Percentiles rank a stretch among this genome's conserved stretches.
Conservation (phyloP, 768 basidiomycete species). For the Boletus tylopilopsis region DNA sequence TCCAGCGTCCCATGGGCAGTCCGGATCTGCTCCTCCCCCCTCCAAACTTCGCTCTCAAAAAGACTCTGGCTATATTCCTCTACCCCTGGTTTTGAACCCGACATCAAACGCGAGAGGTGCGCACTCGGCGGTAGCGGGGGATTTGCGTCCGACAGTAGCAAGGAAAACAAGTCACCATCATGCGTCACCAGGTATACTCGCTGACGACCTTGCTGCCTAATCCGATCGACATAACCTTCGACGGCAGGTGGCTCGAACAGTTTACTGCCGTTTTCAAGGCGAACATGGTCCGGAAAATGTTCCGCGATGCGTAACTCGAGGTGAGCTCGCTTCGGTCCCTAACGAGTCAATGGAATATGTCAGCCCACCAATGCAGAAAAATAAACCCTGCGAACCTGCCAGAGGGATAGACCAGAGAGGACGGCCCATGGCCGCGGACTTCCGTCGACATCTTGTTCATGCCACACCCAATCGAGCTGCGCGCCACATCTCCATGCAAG, state of each 20-base stretch:
- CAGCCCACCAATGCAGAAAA: constrained; percentile 7
- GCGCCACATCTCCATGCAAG: constrained; percentile 77
- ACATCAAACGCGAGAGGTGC: constrained; percentile 30
- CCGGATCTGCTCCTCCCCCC: constrained; percentile 63
- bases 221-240: constrained; percentile 82
- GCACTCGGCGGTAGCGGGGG: constrained; percentile 69
- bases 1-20: constrained; percentile 68
- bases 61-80: constrained; percentile 33
- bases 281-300: constrained; percentile 54
- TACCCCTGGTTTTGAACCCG: constrained; percentile 25
- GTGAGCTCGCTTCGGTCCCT: constrained; percentile 44
- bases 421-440: constrained; percentile 65
- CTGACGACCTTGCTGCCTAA: constrained; percentile 55
- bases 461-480: constrained; percentile 84
- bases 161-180: constrained; percentile 66
- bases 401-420: constrained; percentile 70
- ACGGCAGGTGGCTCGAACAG: constrained; percentile 75
- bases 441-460: constrained; percentile 62
- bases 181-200: constrained; percentile 69
- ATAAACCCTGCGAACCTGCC: constrained; percentile 44
- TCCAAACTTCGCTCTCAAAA: constrained; percentile 50
- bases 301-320: constrained; percentile 74
- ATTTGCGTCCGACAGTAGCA: constrained; percentile 48
- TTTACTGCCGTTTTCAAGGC: constrained; percentile 36
- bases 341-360: not conserved